Base-by-base conservation (phyloP, 2,329 filamentous ascomycete genomes). In the Juglanconis juglandina region DNA sequence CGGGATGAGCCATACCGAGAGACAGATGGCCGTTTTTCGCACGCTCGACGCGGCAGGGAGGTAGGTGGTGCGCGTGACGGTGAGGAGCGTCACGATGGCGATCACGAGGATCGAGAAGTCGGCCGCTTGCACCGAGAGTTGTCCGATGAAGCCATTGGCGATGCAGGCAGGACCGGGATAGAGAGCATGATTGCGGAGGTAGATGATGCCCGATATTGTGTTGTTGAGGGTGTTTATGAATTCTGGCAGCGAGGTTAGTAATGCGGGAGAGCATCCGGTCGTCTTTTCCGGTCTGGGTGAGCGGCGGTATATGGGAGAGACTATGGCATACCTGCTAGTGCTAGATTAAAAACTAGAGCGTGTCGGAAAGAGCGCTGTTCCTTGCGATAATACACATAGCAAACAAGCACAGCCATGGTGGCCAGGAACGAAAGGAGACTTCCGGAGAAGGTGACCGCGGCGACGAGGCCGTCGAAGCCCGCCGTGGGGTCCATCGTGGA, bases 61-160 rank as follows among this genome's bases (percentile, higher is more conserved):
- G 44, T 71, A 70, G 3, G 72, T 70, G 55, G 68, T 70, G 53
- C 71, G 68, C 14, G 69, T 72, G 50, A 59, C 48, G 34, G 57
- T 59, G 5, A 59, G 57, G 10, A 54, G 57, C 1, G 57, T 59
- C 42, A 75, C 70, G 17, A 80, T 68, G 11, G 77, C 71, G 33
- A 80, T 80, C 41, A 76, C 73, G 13, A 80, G 69, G 56, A 80
- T 77, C 35, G 73, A 75, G 61, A 79, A 75, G 59, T 76, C 74
- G 32, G 71, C 70, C 3, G 75, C 73, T 65, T 80, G 77, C 11
- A 79, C 77, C 2, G 75, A 77, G 50, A 79, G 69, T 57, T 80
- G 79, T 32, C 76, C 76, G 42, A 79, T 62, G 67, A 75, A 78
- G 41, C 77, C 78, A 64, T 79, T 81, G 17, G 74, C 58, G 8